Evolutionary conservation across 306 rosid species (phyloP), one percentile per base, ranked within the genome.

Genomic region (Herpetospermum pedunculosum): DNA sequence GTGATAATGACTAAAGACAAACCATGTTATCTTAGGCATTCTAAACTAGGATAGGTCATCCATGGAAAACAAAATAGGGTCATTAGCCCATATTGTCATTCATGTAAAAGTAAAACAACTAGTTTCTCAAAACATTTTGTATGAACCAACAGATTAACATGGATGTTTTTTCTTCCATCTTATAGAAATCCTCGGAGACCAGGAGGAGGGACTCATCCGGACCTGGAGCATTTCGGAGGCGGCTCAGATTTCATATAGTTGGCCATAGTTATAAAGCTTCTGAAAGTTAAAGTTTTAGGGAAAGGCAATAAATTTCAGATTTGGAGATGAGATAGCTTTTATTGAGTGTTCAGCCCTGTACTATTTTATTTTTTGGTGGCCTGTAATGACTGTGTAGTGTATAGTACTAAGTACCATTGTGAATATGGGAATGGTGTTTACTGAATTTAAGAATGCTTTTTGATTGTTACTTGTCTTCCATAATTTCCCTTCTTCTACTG

Each of bases 241-340:
- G 96, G 84, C 76, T 92, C 92, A 6, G 97, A 92, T 84, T 92
- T 73, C 81, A 89, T 92, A 16, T 92, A 89, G 81, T 37, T 19
- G 0, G 44, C 30, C 38, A 16, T 48, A 48, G 0, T 19, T 8
- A 34, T 34, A n/a, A 57, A 58, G 7, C 65, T 4, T 37, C 32
- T 19, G 26, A 26, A 46, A 46, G 4, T 19, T n/a, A n/a, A 47
- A 29, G 46, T 8, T 50, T 2, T 50, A 19, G 35, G 47, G 62
- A 72, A 50, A 71, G 2, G 5, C 40, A 38, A 37, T 55, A 6
- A 53, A 23, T 19, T 65, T 63, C 28, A n/a, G 23, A 10, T 19
- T 32, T n/a, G 4, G 43, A n/a, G 4, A 41, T 41, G n/a, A n/a
- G n/a, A n/a, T n/a, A n/a, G n/a, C 32, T 40, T 65, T 6, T 29